phyloP scores from a whole-genome alignment of 805 yeast genomes.

The Suhomyces tanzawaensis region DNA sequence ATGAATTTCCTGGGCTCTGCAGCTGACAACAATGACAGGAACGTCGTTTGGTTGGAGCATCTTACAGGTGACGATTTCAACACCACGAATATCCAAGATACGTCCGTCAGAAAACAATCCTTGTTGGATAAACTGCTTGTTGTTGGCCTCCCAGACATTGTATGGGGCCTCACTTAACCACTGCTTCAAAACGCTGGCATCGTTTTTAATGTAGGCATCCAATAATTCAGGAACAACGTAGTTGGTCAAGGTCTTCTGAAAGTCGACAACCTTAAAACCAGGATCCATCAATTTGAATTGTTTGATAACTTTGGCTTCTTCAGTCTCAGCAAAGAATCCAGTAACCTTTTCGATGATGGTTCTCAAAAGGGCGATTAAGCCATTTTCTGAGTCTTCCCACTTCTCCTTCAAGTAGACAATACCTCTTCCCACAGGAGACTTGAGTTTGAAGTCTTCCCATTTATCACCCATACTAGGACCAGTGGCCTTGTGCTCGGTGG shows the following conservation, averaged over 20 bases:
- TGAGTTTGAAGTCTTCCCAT: conserved; percentile 64
- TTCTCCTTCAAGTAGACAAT: conserved; percentile 59
- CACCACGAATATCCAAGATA: conserved; percentile 91
- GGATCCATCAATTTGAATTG: conserved; percentile 90
- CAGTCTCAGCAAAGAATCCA: conserved; percentile 93
- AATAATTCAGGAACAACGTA: conserved; percentile 92
- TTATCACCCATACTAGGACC: conserved; percentile 65
- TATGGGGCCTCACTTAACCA: conserved; percentile 98
- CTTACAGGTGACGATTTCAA: conserved; percentile 86
- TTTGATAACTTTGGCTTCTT: conserved; percentile 86
- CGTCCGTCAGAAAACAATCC: conserved; percentile 88
- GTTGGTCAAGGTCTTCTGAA: conserved; percentile 81
- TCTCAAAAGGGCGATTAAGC: conserved; percentile 76
- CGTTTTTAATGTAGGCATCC: conserved; percentile 94
- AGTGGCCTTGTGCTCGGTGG: conserved; percentile 77
- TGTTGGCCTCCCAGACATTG: conserved; percentile 90
- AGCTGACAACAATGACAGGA: conserved; percentile 90
- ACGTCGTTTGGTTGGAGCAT: conserved; percentile 84
- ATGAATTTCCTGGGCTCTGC: conserved; percentile 95
- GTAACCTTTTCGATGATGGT: conserved; percentile 77
- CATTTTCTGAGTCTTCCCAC: conserved; percentile 95
- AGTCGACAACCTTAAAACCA: conserved; percentile 71
- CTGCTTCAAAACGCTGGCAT: conserved; percentile 71
- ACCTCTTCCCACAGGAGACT: conserved; percentile 66
- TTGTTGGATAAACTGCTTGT: conserved; percentile 88